Evolutionary conservation across 2,329 filamentous ascomycete species (phyloP).

Genomic region (Cladophialophora chaetospira): DNA sequence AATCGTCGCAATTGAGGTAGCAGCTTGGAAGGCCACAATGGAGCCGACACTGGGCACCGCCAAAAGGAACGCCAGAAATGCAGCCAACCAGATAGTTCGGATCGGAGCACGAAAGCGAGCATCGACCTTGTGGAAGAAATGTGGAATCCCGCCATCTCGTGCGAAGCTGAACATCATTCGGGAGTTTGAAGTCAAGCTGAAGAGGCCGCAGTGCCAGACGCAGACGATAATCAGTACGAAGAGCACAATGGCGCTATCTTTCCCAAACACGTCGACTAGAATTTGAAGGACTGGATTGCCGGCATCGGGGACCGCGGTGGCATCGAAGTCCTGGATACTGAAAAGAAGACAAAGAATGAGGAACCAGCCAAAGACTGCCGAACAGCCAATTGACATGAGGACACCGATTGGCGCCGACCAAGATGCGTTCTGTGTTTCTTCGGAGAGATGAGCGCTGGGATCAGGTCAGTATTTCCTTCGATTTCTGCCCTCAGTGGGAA

Average conservation of each 20-base stretch:
- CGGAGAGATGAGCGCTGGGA: constrained; percentile 55
- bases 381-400: constrained; percentile 59
- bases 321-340: constrained; percentile 59
- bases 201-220: constrained; percentile 63
- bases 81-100: constrained; percentile 57
- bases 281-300: constrained; percentile 61
- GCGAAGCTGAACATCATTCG: constrained; percentile 72
- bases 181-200: constrained; percentile 62
- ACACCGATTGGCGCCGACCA: constrained; percentile 62
- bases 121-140: constrained; percentile 59
- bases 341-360: constrained; percentile 61
- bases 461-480: neutral
- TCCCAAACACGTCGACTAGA: constrained; percentile 58
- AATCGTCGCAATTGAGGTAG: constrained; percentile 61
- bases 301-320: constrained; percentile 49
- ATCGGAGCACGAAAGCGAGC: constrained; percentile 51
- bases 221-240: constrained; percentile 61
- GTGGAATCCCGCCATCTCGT: constrained; percentile 63
- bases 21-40: constrained; percentile 58
- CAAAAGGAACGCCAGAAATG: constrained; percentile 56
- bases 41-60: constrained; percentile 59
- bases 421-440: constrained; percentile 59
- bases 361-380: constrained; percentile 61
- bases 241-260: constrained; percentile 57
- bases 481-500: neutral